Conservation (phyloP, 73 alveolate genomes). For the Symbiodinium pilosum region DNA sequence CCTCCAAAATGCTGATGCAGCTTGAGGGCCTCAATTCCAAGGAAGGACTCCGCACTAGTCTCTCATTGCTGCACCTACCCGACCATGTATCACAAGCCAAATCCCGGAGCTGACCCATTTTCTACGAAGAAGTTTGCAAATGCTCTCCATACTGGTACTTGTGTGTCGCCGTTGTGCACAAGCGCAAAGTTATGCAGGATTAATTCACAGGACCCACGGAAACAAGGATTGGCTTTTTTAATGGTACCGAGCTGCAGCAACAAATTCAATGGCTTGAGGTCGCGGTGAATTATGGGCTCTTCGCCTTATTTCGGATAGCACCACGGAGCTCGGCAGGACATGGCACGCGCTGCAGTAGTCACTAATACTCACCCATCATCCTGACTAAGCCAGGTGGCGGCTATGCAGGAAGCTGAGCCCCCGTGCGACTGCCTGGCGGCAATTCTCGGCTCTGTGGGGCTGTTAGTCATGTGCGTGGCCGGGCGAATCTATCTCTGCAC, state of each 20-base stretch:
- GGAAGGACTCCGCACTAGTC: background rate
- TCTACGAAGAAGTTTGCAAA: too few relatives aligned
- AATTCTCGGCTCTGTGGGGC: too few relatives aligned
- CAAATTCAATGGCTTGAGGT: conserved; percentile 78
- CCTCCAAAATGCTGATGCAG: background rate
- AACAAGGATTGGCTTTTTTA: background rate
- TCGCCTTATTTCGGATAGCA: background rate
- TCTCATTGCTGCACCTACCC: background rate
- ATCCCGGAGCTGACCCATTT: background rate
- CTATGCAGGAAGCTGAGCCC: conserved; percentile 64
- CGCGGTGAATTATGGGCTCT: conserved; percentile 90
- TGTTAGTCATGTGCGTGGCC: too few relatives aligned
- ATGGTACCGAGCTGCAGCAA: conserved; percentile 14
- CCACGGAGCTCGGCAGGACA: background rate
- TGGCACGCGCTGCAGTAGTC: too few relatives aligned
- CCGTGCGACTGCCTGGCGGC: conserved; percentile 88
- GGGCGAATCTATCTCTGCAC: too few relatives aligned
- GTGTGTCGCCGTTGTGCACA: too few relatives aligned
- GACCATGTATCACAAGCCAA: background rate
- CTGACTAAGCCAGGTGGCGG: background rate
- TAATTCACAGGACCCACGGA: too few relatives aligned
- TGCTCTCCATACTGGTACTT: too few relatives aligned
- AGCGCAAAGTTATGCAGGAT: too few relatives aligned
- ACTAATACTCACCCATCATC: too few relatives aligned
- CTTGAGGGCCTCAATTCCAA: background rate